These are phyloP conservation scores for Apophysomyces variabilis DNA, from an alignment of 371 early-diverging fungal genomes.

Conservation along the genomic window DNA sequence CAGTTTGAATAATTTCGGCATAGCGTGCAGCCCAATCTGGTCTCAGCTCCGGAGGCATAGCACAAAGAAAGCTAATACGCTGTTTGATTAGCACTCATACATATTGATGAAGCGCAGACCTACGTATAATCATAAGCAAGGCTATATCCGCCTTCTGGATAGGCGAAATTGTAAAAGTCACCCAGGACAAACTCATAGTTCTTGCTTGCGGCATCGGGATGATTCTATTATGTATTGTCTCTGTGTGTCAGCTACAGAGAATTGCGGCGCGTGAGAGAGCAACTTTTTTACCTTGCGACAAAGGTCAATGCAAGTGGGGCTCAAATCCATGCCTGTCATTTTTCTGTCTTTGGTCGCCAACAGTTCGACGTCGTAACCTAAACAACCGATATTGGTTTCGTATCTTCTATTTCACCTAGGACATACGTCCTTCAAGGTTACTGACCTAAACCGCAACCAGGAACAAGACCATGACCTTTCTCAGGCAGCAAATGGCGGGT, in stretches of 20 bases:
- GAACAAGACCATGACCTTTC: conserved; percentile 72
- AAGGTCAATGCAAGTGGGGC: conserved; percentile 64
- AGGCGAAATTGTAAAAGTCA: conserved; percentile 77
- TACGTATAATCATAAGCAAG: conserved; percentile 89
- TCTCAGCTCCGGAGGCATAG: conserved; percentile 72
- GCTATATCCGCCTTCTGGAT: conserved; percentile 63
- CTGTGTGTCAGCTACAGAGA: background rate
- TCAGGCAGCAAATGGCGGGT: conserved; percentile 56
- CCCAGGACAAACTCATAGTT: conserved; percentile 59
- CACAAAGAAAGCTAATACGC: conserved; percentile 75
- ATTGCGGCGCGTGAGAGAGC: background rate
- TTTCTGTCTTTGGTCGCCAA: conserved; percentile 61
- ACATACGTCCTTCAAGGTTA: conserved; percentile 11
- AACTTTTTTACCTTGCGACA: conserved; percentile 45
- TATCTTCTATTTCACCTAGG: background rate
- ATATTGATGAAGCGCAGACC: conserved; percentile 11
- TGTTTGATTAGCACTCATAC: background rate
- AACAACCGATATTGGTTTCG: background rate
- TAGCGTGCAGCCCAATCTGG: conserved; percentile 74
- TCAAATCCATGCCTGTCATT: conserved; percentile 75
- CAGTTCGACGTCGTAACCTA: conserved; percentile 78
- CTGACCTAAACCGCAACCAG: conserved; percentile 83
- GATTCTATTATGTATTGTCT: conserved; percentile 16
- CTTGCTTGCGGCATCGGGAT: conserved; percentile 29
- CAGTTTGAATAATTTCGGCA: conserved; percentile 69